These are phyloP conservation scores for Sarcodon aspratus DNA, from an alignment of 768 basidiomycete species.

Conservation along the genomic window DNA sequence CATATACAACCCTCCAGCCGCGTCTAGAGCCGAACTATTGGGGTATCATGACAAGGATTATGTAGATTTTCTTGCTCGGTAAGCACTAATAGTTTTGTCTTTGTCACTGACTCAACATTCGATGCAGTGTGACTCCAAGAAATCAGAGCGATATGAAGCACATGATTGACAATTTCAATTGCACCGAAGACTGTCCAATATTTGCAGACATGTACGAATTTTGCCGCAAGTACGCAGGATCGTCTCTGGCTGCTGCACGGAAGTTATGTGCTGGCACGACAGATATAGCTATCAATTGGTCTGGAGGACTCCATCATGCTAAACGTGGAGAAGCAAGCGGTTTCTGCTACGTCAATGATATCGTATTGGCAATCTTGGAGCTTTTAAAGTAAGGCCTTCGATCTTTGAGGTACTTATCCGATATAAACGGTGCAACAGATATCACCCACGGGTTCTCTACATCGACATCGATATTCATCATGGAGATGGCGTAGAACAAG, in stretches of 20 bases:
- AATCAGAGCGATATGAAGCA: constrained; percentile 58
- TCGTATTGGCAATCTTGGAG: constrained; percentile 89
- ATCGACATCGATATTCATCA: constrained; percentile 99
- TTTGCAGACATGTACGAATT: constrained; percentile 94
- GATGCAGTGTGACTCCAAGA: constrained; percentile 70
- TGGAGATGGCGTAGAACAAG: constrained; percentile 95
- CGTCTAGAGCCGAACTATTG: constrained; percentile 83
- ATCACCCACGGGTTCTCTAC: constrained; percentile 90
- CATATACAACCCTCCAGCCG: constrained; percentile 81
- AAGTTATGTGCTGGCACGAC: constrained; percentile 77
- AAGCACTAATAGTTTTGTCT: constrained; percentile 1
- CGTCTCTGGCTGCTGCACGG: constrained; percentile 80
- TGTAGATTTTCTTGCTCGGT: constrained; percentile 91
- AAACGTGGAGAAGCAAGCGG: constrained; percentile 97
- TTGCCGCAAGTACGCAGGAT: constrained; percentile 89
- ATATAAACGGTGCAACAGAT: constrained; percentile 31
- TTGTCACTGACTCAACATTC: not conserved
- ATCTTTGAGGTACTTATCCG: not conserved
- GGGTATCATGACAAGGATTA: constrained; percentile 93
- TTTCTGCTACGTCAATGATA: constrained; percentile 98
- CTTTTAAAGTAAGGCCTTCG: constrained; percentile 36
- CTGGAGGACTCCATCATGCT: constrained; percentile 95
- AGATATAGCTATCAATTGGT: constrained; percentile 99
- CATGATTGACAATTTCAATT: constrained; percentile 81
- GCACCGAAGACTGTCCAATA: constrained; percentile 94